Evolutionary conservation across 139 green algal species (phyloP).

Genomic region (Picochlorum sp.): DNA sequence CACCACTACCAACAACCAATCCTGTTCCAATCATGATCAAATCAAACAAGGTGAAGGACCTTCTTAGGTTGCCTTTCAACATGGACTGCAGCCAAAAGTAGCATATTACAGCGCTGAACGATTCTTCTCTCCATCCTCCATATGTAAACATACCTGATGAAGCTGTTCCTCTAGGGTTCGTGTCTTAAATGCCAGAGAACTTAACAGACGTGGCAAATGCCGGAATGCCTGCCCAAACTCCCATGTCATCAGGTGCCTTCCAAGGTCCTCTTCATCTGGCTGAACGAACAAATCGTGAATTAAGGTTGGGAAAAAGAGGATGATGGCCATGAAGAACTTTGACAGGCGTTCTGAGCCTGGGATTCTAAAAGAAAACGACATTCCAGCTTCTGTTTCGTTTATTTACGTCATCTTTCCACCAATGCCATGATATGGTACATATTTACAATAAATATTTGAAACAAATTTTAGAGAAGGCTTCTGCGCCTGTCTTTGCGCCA

Average conservation of each 20-base stretch:
- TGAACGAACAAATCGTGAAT: neutral
- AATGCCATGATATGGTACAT: too few relatives aligned
- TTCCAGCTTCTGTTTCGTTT: too few relatives aligned
- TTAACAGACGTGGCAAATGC: slow-evolving; percentile 13
- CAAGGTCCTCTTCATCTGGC: neutral
- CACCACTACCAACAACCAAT: slow-evolving; percentile 18
- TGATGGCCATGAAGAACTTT: neutral
- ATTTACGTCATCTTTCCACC: too few relatives aligned
- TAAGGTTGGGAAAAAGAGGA: neutral
- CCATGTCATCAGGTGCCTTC: neutral
- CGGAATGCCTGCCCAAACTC: slow-evolving; percentile 11
- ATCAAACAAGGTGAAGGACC: slow-evolving; percentile 15
- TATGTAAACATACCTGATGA: slow-evolving; percentile 12
- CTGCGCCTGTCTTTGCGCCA: too few relatives aligned
- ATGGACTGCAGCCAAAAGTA: slow-evolving; percentile 14
- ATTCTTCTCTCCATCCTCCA: neutral
- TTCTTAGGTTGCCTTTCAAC: slow-evolving; percentile 21
- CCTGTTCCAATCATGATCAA: slow-evolving; percentile 28
- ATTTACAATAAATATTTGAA: too few relatives aligned
- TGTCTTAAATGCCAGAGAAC: slow-evolving; percentile 16
- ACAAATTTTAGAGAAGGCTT: too few relatives aligned
- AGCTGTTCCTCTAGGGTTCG: slow-evolving; percentile 33
- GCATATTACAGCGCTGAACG: neutral
- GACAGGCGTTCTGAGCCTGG: neutral
- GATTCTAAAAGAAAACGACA: neutral